phyloP scores from a whole-genome alignment of 2,329 filamentous ascomycete species.

The Scedosporium boydii region DNA sequence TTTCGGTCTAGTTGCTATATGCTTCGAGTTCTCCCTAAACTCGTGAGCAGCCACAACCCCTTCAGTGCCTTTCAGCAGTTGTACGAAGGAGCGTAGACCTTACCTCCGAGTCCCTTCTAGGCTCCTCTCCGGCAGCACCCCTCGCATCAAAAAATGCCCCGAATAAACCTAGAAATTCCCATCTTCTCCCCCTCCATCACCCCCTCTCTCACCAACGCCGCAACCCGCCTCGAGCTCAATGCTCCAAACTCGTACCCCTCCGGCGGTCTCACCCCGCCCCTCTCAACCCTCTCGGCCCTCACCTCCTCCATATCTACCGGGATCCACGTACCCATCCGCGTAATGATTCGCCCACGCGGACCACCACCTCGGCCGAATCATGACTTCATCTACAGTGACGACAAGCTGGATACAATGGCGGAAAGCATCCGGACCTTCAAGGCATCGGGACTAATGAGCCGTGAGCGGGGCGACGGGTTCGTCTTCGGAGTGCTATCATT shows the following conservation, averaged over 20 bases:
- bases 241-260: conserved; percentile 35
- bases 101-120: too few relatives aligned
- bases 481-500: conserved; percentile 39
- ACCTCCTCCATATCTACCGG: not conserved
- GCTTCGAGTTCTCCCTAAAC: too few relatives aligned
- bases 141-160: not conserved
- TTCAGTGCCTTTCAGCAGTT: too few relatives aligned
- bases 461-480: conserved; percentile 40
- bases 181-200: conserved; percentile 37
- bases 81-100: too few relatives aligned
- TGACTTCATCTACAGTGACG: conserved; percentile 8
- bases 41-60: too few relatives aligned
- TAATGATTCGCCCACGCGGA: conserved; percentile 47
- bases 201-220: conserved; percentile 31
- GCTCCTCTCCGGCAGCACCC: not conserved
- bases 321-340: conserved; percentile 30
- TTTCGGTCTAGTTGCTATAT: too few relatives aligned
- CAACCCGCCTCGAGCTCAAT: conserved; percentile 45
- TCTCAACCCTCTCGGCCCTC: conserved; percentile 26
- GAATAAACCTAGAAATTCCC: conserved; percentile 36
- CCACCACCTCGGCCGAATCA: conserved; percentile 10
- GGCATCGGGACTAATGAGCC: conserved; percentile 24
- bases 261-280: conserved; percentile 42
- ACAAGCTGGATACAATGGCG: conserved; percentile 33
- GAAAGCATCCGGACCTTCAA: conserved; percentile 27